These are phyloP conservation scores for Rhodotorula sphaerocarpa DNA, from an alignment of 768 basidiomycete species.

Conservation along the genomic window DNA sequence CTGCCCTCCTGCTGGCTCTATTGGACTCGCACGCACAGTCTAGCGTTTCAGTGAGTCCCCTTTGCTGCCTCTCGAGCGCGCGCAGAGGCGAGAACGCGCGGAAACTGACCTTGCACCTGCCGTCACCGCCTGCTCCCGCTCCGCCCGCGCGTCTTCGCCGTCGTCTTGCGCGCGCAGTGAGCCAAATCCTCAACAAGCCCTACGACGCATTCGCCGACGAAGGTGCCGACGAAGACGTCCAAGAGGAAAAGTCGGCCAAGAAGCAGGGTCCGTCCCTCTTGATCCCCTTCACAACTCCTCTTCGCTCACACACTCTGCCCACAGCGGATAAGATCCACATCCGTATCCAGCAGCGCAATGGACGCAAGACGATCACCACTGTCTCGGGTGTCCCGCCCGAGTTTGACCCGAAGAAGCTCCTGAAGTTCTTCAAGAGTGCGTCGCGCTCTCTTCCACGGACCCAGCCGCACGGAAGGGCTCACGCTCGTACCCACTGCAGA, in stretches of 20 bases:
- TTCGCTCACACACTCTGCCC: not conserved
- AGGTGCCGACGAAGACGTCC: slow-evolving; percentile 30
- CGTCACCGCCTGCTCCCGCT: not conserved
- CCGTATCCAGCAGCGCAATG: slow-evolving; percentile 98
- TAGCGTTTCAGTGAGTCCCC: no score
- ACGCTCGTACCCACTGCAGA: slow-evolving; percentile 41
- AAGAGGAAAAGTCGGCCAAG: slow-evolving; percentile 29
- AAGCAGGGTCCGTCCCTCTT: not conserved
- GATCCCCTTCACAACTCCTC: not conserved
- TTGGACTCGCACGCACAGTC: no score
- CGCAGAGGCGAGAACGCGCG: no score
- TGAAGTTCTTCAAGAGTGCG: slow-evolving; percentile 98
- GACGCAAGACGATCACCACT: slow-evolving; percentile 95
- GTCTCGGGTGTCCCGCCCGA: slow-evolving; percentile 91
- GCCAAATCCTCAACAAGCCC: slow-evolving; percentile 36
- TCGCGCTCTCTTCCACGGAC: not conserved
- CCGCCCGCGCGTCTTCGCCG: not conserved
- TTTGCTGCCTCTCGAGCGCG: no score
- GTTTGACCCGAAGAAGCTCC: slow-evolving; percentile 93
- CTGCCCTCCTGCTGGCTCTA: no score
- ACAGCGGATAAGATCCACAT: slow-evolving; percentile 69
- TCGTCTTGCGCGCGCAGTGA: slow-evolving; percentile 3
- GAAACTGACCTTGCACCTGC: slow-evolving; percentile 1
- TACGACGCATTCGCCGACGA: slow-evolving; percentile 38
- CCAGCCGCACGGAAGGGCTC: no score